phyloP scores from a whole-genome alignment of 2,329 filamentous ascomycete species.

The Fusarium nodosum region DNA sequence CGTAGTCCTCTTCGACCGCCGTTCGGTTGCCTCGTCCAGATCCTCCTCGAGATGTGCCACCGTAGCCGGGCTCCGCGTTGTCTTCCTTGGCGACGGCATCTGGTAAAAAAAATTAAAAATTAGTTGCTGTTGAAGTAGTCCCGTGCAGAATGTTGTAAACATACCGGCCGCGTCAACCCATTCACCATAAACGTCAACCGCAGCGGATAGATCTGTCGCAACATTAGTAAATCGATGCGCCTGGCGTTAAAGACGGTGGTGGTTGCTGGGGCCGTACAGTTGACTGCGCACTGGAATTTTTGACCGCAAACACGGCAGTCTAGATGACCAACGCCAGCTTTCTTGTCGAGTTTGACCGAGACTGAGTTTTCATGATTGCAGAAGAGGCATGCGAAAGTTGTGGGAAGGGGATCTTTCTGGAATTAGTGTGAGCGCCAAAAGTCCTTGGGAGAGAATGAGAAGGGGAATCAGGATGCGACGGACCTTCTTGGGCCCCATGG shows the following conservation, averaged over 20 bases:
- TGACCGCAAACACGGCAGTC: conserved; percentile 95
- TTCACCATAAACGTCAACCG: conserved; percentile 96
- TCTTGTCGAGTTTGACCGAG: conserved; percentile 92
- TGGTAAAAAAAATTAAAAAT: conserved; percentile 47
- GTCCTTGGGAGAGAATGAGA: conserved; percentile 2
- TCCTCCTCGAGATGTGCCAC: conserved; percentile 48
- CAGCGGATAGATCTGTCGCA: conserved; percentile 81
- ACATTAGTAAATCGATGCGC: conserved; percentile 39
- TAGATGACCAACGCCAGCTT: conserved; percentile 85
- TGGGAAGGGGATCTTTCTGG: conserved; percentile 78
- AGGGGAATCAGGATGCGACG: conserved; percentile 34
- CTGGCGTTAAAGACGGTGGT: not conserved
- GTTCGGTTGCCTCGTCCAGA: conserved; percentile 47
- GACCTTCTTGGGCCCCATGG: conserved; percentile 86
- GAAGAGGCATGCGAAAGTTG: conserved; percentile 95
- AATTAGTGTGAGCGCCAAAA: conserved; percentile 32
- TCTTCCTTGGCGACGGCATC: conserved; percentile 66
- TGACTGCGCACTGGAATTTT: conserved; percentile 91
- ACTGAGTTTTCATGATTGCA: conserved; percentile 98
- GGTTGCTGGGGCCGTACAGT: conserved; percentile 71
- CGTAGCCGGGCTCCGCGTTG: conserved; percentile 50
- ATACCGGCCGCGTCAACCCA: conserved; percentile 90
- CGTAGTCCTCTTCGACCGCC: conserved; percentile 61
- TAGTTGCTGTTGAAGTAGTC: conserved; percentile 17
- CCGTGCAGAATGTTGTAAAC: conserved; percentile 32